Evolutionary conservation across 2,329 filamentous ascomycete species (phyloP), one percentile per base, ranked within the genome.

Genomic region (Drechmeria coniospora): DNA sequence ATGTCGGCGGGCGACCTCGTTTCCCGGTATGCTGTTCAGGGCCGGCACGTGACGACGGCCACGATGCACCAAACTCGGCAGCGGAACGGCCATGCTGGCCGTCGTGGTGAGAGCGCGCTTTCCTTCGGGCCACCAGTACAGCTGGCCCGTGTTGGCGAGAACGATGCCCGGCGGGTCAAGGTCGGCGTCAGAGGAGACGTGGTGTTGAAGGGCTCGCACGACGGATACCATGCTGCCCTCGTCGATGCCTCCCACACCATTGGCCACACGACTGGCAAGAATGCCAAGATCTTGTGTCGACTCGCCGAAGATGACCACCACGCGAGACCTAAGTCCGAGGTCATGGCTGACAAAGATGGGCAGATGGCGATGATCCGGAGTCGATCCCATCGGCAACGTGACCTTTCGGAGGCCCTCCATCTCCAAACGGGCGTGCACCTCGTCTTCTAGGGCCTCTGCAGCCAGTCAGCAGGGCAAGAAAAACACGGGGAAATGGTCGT

Each of bases 251-350:
- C 77, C 71, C 2, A 58, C 54, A 0, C 71, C 66, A 32, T 71
- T 66, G 21, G 76, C 51, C 8, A 75, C 60, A 13, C 83, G 71
- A 39, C 79, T 75, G 0, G 82, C 74, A 36, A 86, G 65, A 19
- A 87, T 54, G 0, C 81, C 84, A 0, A 92, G 62, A 29, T 87
- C 75, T 42, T 87, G 76, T 3, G 47, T 47, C 1, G 67, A 57
- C 40, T 90, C 77, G 31, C 82, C 81, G 40, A 92, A 68, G 28
- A 92, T 53, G 25, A 93, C 52, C 14, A 92, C 57, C 11, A 92
- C 54, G 22, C 32, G 74, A 25, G 65, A 60, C 30, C 68, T 68
- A 8, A 47, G 49, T 14, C 50, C 41, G 3, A 90, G 49, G 33
- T 74, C 59, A 6, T 55, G 38, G 6, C 51, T 61, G 11, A 11